Conservation (phyloP, 345 rosid genomes). For the Pistacia integerrima region DNA sequence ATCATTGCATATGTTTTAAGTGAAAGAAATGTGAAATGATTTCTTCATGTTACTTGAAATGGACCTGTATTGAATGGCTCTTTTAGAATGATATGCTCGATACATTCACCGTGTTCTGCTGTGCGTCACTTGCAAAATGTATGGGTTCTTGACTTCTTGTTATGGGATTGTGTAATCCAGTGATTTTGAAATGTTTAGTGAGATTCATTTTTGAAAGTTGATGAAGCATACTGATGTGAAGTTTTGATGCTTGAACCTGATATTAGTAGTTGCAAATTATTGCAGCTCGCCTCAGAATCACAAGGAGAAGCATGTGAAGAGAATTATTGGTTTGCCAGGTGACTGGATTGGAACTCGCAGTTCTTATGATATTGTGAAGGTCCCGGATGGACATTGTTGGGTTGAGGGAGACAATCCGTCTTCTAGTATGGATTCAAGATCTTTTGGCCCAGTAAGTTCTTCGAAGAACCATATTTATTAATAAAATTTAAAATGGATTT, state of each 20-base stretch:
- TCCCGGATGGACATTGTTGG: constrained; percentile 94
- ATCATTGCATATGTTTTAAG: background rate
- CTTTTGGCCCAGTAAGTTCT: constrained; percentile 84
- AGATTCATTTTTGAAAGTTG: background rate
- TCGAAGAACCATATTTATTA: background rate
- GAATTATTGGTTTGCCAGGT: constrained; percentile 90
- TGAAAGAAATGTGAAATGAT: background rate
- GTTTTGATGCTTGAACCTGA: constrained; percentile 23
- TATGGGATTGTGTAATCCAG: background rate
- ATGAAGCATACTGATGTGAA: constrained; percentile 9
- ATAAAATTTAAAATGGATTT: background rate
- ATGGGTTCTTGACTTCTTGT: background rate
- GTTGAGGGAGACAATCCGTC: constrained; percentile 83
- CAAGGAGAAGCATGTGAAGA: constrained; percentile 74
- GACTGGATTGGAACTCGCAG: constrained; percentile 68
- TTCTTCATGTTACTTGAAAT: background rate
- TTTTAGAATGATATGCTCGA: background rate
- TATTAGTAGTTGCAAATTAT: constrained; percentile 19
- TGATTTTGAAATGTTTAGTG: background rate
- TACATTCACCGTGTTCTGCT: background rate
- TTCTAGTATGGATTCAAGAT: constrained; percentile 74
- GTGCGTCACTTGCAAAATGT: background rate
- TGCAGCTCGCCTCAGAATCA: constrained; percentile 73
- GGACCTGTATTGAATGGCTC: background rate
- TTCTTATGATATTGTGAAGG: constrained; percentile 53